These are phyloP conservation scores for Fusarium palustre DNA, from an alignment of 2,329 filamentous ascomycete genomes.

Conservation along the genomic window DNA sequence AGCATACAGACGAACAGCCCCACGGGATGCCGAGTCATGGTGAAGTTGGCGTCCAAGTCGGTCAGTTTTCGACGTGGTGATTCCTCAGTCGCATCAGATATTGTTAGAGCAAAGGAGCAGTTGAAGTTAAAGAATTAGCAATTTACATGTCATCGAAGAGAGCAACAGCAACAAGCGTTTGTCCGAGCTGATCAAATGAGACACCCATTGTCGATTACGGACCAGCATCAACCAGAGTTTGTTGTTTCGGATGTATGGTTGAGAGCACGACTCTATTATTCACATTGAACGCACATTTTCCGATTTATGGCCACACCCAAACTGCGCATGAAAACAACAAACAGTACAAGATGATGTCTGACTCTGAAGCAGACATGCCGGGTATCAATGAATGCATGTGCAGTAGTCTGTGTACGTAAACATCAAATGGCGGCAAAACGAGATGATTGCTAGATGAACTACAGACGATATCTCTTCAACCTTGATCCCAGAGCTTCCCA, in stretches of 20 bases:
- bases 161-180: neutral
- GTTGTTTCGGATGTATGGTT: neutral
- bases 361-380: neutral
- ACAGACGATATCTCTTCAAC: conserved; percentile 4
- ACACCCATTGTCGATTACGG: neutral
- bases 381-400: neutral
- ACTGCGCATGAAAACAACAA: neutral
- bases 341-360: neutral
- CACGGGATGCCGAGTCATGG: conserved; percentile 1
- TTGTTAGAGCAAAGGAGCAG: neutral
- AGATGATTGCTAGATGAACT: conserved; percentile 5
- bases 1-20: conserved; percentile 5
- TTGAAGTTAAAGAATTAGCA: too few species aligned
- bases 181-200: neutral
- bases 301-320: neutral
- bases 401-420: neutral
- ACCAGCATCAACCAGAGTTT: neutral
- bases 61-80: neutral
- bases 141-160: neutral
- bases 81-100: neutral
- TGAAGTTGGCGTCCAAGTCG: neutral
- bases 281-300: neutral
- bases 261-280: neutral
- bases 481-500: conserved; percentile 4
- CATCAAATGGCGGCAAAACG: neutral